Percentiles rank a stretch among this genome's conserved stretches.
phyloP scores from a whole-genome alignment of 2,329 filamentous ascomycete genomes.

The Penicillium sp. region DNA sequence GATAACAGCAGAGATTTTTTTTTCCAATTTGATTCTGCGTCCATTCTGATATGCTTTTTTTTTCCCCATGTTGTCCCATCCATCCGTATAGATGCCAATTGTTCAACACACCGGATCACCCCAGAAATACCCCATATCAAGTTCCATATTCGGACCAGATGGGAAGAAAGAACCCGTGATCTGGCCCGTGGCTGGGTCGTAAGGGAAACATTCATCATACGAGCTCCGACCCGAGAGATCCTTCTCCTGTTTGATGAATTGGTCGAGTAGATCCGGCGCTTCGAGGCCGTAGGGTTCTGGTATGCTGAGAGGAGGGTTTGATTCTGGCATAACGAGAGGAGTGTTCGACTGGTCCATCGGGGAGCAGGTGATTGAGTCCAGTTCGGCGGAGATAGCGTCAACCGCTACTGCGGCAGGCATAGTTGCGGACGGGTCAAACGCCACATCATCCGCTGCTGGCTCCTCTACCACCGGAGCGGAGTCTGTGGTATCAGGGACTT shows the following conservation, averaged over 20 bases:
- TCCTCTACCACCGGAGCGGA: conserved; percentile 6
- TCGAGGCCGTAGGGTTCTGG: conserved; percentile 20
- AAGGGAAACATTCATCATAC: conserved; percentile 33
- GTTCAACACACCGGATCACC: conserved; percentile 27
- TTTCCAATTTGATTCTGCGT: conserved; percentile 4
- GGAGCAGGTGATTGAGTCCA: conserved; percentile 22
- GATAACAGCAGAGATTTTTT: neutral
- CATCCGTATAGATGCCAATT: neutral
- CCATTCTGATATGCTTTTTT: neutral
- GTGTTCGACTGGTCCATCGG: conserved; percentile 23
- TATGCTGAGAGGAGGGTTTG: conserved; percentile 16
- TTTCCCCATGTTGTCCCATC: neutral
- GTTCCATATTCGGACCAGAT: conserved; percentile 25
- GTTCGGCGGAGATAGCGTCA: conserved; percentile 17
- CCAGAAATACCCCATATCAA: conserved; percentile 33
- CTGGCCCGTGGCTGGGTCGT: conserved; percentile 34
- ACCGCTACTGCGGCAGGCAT: conserved; percentile 9
- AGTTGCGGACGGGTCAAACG: conserved; percentile 18
- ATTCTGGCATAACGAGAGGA: conserved; percentile 17
- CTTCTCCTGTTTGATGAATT: conserved; percentile 29
- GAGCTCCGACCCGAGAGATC: conserved; percentile 17
- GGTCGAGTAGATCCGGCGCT: conserved; percentile 22
- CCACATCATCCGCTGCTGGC: conserved; percentile 11
- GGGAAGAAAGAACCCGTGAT: conserved; percentile 40
- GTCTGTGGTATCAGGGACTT: conserved; percentile 15